phyloP scores from a whole-genome alignment of 2,329 filamentous ascomycete genomes.

The Aspergillus flavus region DNA sequence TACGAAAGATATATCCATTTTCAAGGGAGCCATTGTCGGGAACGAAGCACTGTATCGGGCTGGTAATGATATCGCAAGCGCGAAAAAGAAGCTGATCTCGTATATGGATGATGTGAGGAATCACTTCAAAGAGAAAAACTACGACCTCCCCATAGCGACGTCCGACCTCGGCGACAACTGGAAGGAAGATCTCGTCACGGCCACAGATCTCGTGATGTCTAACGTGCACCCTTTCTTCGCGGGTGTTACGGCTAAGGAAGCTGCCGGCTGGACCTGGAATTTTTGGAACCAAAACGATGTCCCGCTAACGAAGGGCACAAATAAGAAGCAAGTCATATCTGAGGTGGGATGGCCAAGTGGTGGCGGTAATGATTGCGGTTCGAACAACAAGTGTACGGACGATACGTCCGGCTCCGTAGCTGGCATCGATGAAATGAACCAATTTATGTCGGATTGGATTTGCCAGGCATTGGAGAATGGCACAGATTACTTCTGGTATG shows the following conservation, averaged over 20 bases:
- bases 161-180: conserved; percentile 90
- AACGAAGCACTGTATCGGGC: conserved; percentile 65
- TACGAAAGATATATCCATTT: conserved; percentile 47
- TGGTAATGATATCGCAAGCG: conserved; percentile 60
- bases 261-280: conserved; percentile 76
- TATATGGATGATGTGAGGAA: conserved; percentile 69
- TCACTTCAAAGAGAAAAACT: conserved; percentile 69
- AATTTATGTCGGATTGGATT: conserved; percentile 83
- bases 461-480: conserved; percentile 77
- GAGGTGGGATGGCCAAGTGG: conserved; percentile 90
- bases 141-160: conserved; percentile 78
- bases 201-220: conserved; percentile 88
- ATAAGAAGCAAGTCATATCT: conserved; percentile 76
- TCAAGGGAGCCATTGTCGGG: conserved; percentile 65
- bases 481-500: conserved; percentile 90
- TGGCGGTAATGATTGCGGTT: conserved; percentile 78
- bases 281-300: conserved; percentile 79
- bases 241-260: conserved; percentile 68
- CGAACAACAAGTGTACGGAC: conserved; percentile 57
- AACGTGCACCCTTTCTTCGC: conserved; percentile 97
- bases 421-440: conserved; percentile 77
- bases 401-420: conserved; percentile 69
- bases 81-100: conserved; percentile 61
- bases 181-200: conserved; percentile 67
- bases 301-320: conserved; percentile 59